phyloP scores from a whole-genome alignment of 2,329 filamentous ascomycete genomes.

The Dothideomycetidae sp. region DNA sequence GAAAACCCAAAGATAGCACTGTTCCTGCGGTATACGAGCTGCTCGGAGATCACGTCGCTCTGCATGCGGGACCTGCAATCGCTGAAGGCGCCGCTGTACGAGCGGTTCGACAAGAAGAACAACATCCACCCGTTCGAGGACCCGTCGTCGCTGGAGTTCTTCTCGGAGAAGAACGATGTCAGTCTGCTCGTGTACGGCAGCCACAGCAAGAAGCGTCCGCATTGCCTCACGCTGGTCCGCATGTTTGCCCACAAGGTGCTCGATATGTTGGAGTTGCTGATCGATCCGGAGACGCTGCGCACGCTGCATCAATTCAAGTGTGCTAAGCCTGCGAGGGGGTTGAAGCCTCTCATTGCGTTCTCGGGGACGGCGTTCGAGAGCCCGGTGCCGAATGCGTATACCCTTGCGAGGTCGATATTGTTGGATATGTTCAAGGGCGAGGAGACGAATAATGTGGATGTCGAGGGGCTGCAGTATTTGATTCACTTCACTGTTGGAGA shows the following conservation, averaged over 20 bases:
- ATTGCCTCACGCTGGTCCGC: constrained; percentile 69
- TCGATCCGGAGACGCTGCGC: constrained; percentile 61
- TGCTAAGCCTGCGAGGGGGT: constrained; percentile 50
- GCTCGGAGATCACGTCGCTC: constrained; percentile 68
- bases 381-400: constrained; percentile 64
- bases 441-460: constrained; percentile 68
- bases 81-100: constrained; percentile 68
- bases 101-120: constrained; percentile 97
- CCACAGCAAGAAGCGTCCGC: constrained; percentile 88
- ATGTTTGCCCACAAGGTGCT: constrained; percentile 77
- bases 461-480: constrained; percentile 86
- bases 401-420: constrained; percentile 72
- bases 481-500: constrained; percentile 63
- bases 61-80: constrained; percentile 73
- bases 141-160: constrained; percentile 76
- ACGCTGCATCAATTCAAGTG: constrained; percentile 60
- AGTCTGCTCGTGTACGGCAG: constrained; percentile 71
- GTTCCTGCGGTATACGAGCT: constrained; percentile 76
- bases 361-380: constrained; percentile 77
- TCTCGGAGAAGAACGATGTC: constrained; percentile 91
- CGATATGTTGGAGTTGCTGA: constrained; percentile 85
- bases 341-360: constrained; percentile 86
- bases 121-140: constrained; percentile 90
- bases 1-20: constrained; percentile 87
- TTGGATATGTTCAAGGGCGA: constrained; percentile 85